Evolutionary conservation across 1,284 basidiomycete genomes (phyloP), one percentile per base, ranked within the genome.

Genomic region (Sporisorium exsertum): DNA sequence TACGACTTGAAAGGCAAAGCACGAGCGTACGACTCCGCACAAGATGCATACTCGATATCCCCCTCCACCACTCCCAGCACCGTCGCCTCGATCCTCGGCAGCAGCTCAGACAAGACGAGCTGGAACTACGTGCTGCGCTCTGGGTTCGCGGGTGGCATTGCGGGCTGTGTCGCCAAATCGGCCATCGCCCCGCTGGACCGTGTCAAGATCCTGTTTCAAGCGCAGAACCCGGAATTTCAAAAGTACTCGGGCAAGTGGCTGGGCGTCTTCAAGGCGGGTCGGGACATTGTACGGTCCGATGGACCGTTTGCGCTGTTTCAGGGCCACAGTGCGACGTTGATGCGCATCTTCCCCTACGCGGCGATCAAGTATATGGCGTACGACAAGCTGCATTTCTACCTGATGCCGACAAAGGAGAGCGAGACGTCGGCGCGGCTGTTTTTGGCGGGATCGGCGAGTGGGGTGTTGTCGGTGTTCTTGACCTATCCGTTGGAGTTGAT

Each of bases 191-290:
- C 97, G 1, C 89, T 99, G 29, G 97, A 99, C 86, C 89, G 97
- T 80, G 95, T 99, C 82, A 99, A 99, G 88, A 99, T 99, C 80
- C 90, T 99, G 58, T 98, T 99, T 85, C 97, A 99, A 86, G 94
- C 97, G 0, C 94, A 94, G 10, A 97, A 97, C 86, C 93, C 94
- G 2, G 95, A 98, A 72, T 99, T 94, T 84, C 90, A 90, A 84
- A 93, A 95, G 86, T 99, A 96, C 87, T 64, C 75, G 92, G 93
- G 93, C 50, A 89, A 91, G 22, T 95, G 93, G 92, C 90, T 90
- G 72, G 94, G 97, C 35, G 91, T 94, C 18, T 91, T 93, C 79
- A 88, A 90, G 62, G 97, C 97, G 22, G 91, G 90, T n/a, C 88
- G 87, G 32, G 89, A 91, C 69, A 97, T 99, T 77, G 94, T 94